Evolutionary conservation across 129 eudicot genomes (phyloP).

Genomic region (Chrysanthemum seticuspe): DNA sequence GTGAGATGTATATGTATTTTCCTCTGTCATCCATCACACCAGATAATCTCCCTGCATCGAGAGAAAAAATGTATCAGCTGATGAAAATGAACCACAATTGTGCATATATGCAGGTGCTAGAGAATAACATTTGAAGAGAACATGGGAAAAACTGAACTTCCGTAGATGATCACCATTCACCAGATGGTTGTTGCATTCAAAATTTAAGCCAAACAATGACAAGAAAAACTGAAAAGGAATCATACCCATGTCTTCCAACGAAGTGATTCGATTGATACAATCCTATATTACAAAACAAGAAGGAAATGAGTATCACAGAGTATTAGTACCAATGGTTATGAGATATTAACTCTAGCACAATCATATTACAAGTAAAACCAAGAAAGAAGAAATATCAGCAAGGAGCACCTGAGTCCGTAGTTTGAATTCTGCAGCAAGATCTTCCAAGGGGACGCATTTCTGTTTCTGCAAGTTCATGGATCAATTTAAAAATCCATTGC

Average conservation of each 20-base stretch:
- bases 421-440: slow-evolving; percentile 97
- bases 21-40: slow-evolving; percentile 99
- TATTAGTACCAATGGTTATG: background rate
- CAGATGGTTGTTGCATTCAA: background rate
- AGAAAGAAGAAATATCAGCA: background rate
- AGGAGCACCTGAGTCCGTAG: slow-evolving; percentile 81
- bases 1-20: slow-evolving; percentile 89
- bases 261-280: slow-evolving; percentile 82
- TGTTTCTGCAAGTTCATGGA: slow-evolving; percentile 66
- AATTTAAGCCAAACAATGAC: background rate
- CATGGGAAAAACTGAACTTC: background rate
- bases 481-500: background rate
- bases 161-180: background rate
- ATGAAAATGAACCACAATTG: background rate
- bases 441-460: slow-evolving; percentile 93
- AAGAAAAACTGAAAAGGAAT: background rate
- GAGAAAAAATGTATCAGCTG: background rate
- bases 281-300: slow-evolving; percentile 48
- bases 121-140: background rate
- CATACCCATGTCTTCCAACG: slow-evolving; percentile 89
- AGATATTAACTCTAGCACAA: slow-evolving; percentile 1
- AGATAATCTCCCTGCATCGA: slow-evolving; percentile 73
- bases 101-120: background rate
- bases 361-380: background rate
- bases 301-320: background rate